Evolutionary conservation across 164 flowering plant species (phyloP).

Genomic region (Magnolia kwangsiensis): DNA sequence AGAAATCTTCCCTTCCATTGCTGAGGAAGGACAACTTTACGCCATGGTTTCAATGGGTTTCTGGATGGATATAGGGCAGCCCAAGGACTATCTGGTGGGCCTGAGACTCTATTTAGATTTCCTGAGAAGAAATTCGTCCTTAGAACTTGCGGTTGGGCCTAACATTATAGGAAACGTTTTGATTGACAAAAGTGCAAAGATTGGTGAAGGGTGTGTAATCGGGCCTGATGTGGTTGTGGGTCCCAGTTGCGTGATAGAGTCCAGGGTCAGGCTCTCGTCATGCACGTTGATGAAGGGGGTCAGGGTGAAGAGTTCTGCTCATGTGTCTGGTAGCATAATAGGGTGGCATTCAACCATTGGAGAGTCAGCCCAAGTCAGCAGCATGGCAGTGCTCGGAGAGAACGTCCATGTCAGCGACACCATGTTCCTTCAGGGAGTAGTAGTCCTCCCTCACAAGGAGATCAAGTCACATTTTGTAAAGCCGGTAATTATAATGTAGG

Average conservation of each 20-base stretch:
- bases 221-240: constrained; percentile 24
- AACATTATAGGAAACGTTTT: constrained; percentile 21
- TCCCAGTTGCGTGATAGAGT: constrained; percentile 20
- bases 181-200: constrained; percentile 14
- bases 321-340: constrained; percentile 22
- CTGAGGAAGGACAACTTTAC: constrained; percentile 14
- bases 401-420: constrained; percentile 21
- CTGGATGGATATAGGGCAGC: constrained; percentile 31
- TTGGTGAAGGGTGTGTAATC: constrained; percentile 22
- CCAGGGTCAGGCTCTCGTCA: constrained; percentile 21
- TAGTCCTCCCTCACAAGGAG: constrained; percentile 28
- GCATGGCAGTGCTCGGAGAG: constrained; percentile 24
- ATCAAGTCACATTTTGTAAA: constrained; percentile 15
- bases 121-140: constrained; percentile 11
- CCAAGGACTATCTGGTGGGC: constrained; percentile 20
- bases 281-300: constrained; percentile 22
- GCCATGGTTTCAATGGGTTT: constrained; percentile 23
- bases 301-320: constrained; percentile 16
- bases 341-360: constrained; percentile 28
- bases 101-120: constrained; percentile 22
- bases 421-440: constrained; percentile 19
- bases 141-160: constrained; percentile 16
- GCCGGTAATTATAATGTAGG: constrained; percentile 9
- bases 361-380: constrained; percentile 15
- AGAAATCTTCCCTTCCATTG: constrained; percentile 23